Conservation (phyloP, 2,329 filamentous ascomycete genomes). For the Colletotrichum zoysiae region DNA sequence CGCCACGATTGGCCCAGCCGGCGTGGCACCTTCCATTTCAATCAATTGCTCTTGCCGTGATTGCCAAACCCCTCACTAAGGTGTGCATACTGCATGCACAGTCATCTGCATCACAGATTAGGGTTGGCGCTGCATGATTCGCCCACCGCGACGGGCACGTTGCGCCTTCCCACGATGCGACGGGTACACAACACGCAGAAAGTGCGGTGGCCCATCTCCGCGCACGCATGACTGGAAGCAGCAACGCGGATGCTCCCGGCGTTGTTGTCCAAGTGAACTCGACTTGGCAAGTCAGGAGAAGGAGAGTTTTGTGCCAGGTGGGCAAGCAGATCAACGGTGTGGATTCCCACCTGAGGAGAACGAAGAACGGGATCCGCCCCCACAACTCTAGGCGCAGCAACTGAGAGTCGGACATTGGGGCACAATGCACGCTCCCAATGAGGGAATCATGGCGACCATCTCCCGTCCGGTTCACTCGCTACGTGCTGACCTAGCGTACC, state of each 20-base stretch:
- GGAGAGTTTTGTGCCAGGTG: constrained; percentile 25
- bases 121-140: constrained; percentile 27
- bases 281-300: too few species aligned
- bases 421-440: constrained; percentile 32
- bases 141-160: constrained; percentile 17
- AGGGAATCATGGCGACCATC: constrained; percentile 30
- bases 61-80: constrained; percentile 21
- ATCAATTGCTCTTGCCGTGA: constrained; percentile 12
- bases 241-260: constrained; percentile 14
- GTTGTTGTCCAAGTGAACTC: too few species aligned
- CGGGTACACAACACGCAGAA: not conserved
- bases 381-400: constrained; percentile 40
- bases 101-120: constrained; percentile 15
- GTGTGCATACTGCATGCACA: not conserved
- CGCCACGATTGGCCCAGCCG: constrained; percentile 17
- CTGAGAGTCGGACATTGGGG: constrained; percentile 31
- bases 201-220: constrained; percentile 12
- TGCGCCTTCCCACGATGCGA: constrained; percentile 3
- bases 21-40: constrained; percentile 19
- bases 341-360: constrained; percentile 38
- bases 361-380: constrained; percentile 19
- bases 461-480: constrained; percentile 14
- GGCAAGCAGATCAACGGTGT: constrained; percentile 29
- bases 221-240: constrained; percentile 16
- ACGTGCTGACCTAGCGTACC: constrained; percentile 4